A percentile compares a stretch with the other conserved stretches of the same genome.
These are phyloP conservation scores for Dalbergia cochinchinensis DNA, from an alignment of 306 rosid species.

Conservation along the genomic window DNA sequence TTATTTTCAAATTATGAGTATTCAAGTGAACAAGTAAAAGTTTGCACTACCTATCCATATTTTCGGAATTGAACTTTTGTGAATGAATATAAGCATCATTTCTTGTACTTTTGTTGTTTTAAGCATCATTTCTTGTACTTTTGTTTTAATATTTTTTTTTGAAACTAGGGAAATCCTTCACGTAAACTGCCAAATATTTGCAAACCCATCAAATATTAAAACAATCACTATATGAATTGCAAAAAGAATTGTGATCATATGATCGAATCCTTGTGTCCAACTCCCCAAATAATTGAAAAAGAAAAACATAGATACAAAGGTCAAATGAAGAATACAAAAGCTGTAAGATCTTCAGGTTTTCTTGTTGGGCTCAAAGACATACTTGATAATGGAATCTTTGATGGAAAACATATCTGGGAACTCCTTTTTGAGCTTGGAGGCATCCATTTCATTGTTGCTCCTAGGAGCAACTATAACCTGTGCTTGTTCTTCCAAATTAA, in stretches of 20 bases:
- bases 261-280: conserved; percentile 12
- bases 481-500: conserved; percentile 71
- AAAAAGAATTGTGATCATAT: conserved; percentile 22
- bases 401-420: conserved; percentile 67
- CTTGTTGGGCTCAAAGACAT: conserved; percentile 72
- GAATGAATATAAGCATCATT: background rate
- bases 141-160: background rate
- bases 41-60: background rate
- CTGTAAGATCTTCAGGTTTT: conserved; percentile 51
- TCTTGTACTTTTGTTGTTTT: background rate
- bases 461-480: conserved; percentile 74
- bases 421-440: conserved; percentile 67
- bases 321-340: conserved; percentile 28
- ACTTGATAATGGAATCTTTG: conserved; percentile 68
- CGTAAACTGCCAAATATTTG: conserved; percentile 9
- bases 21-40: background rate
- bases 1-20: no score
- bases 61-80: background rate
- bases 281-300: background rate
- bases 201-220: background rate
- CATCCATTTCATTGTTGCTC: conserved; percentile 79
- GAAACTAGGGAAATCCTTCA: background rate
- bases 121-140: background rate
- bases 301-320: conserved; percentile 31
- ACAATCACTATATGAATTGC: conserved; percentile 13